Evolutionary conservation across 768 basidiomycete genomes (phyloP).

Genomic region (Cytidiella melzeri): DNA sequence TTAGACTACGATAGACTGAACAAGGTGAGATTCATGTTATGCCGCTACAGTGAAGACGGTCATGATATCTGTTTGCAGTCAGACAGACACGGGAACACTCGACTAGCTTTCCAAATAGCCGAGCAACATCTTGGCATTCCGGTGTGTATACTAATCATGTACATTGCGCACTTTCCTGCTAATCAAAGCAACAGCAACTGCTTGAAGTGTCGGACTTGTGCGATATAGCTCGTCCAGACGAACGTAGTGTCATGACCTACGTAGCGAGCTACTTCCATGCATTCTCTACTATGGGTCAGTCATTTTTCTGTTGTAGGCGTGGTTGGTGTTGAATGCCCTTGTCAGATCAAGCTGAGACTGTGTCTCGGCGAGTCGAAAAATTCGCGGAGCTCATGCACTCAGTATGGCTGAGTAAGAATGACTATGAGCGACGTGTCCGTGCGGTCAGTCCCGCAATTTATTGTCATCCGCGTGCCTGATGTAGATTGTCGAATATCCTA

Average conservation of each 20-base stretch:
- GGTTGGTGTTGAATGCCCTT: neutral
- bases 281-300: slow-evolving; percentile 91
- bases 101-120: slow-evolving; percentile 82
- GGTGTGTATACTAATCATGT: slow-evolving; percentile 39
- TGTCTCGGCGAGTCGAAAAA: slow-evolving; percentile 88
- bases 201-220: slow-evolving; percentile 96
- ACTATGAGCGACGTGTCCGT: slow-evolving; percentile 85
- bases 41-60: no score
- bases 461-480: neutral
- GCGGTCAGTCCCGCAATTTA: slow-evolving; percentile 39
- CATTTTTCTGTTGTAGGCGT: neutral
- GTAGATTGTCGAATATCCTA: slow-evolving; percentile 20
- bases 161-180: slow-evolving; percentile 9
- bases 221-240: slow-evolving; percentile 83
- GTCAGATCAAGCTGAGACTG: slow-evolving; percentile 90
- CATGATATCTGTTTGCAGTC: no score
- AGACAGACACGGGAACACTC: slow-evolving; percentile 79
- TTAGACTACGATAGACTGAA: slow-evolving; percentile 83
- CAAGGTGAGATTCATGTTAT: slow-evolving; percentile 56
- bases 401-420: slow-evolving; percentile 81
- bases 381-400: slow-evolving; percentile 95
- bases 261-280: slow-evolving; percentile 98
- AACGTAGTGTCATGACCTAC: slow-evolving; percentile 97
- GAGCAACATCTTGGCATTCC: slow-evolving; percentile 88
- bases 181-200: slow-evolving; percentile 57